Base-by-base conservation (phyloP, 768 basidiomycete species). In the Lactarius evosmus region DNA sequence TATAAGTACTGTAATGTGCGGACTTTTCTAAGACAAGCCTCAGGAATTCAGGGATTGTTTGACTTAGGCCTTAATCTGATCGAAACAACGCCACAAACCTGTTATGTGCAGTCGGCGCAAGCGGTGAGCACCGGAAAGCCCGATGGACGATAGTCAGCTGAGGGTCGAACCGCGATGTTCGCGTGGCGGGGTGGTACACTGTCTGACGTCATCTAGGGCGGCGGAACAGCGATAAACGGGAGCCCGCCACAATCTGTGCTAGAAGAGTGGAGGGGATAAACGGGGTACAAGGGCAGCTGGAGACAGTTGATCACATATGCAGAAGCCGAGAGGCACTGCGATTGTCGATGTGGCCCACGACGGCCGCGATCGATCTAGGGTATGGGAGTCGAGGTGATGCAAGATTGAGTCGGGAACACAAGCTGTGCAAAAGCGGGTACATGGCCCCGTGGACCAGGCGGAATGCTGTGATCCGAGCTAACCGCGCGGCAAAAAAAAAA, bases 371-470 rank as follows among this genome's bases (percentile, higher is more conserved):
- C 19, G 40, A 58, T 58, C 56, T 58, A 7, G 30, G 27, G 30
- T n/a, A 25, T 19, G 29, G 25, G 38, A 36, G 12, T 34, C 29
- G 30, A 44, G 30, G 50, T 29, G 50, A 40, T 34, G 41, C 27
- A 57, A 32, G 33, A 54, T 25, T 49, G 22, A 16, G 22, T 36
- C 38, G 52, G 54, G 41, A 29, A 14, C 32, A 17, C n/a, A 32
- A 38, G 58, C 62, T 54, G 57, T 63, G 33, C 32, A 16, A 36
- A 53, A 52, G 33, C 60, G 22, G n/a, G 22, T 50, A 49, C 27
- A 57, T 32, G 32, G 62, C n/a, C 22, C 40, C 30, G 25, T 14
- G 19, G n/a, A 40, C 33, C 11, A 25, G 2, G 27, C 30, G 25
- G 25, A n/a, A 16, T 46, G 61, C 54, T 49, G 54, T 62, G 55